Base-by-base conservation (phyloP, 768 basidiomycete species). In the Kwoniella dejecticola region DNA sequence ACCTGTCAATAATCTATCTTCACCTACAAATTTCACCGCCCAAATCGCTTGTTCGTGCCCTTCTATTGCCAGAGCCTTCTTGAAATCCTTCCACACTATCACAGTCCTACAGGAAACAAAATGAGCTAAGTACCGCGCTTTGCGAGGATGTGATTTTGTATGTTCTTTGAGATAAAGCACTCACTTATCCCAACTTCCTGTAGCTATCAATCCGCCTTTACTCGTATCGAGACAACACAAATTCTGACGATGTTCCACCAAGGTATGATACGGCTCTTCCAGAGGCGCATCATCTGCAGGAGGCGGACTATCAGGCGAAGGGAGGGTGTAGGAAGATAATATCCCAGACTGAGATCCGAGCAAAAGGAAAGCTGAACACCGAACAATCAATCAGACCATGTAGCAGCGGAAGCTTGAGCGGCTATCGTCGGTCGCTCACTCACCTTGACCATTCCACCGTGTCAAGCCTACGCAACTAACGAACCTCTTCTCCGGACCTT, bases 151-250 rank as follows among this genome's bases (percentile, higher is more conserved):
- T n/a, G n/a, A n/a, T n/a, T n/a, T n/a, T n/a, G n/a, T n/a, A n/a
- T 1, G 95, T 91, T 76, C 94, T 97, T 72, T 46, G 26, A 17
- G 42, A 41, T 33, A 24, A 26, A 46, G 38, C 2, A 70, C 81
- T 66, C 57, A 95, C 95, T 84, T 89, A 81, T 98, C 96, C 96
- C 96, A 99, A 42, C 91, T 95, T 19, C 96, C 96, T 7, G 91
- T 94, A 59, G 96, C 86, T 62, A 98, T 87, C 50, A 85, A 82
- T 15, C 91, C 90, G 48, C 83, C 83, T 8, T 84, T 79, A 10
- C 85, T 85, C 3, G 86, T 84, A 71, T 90, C 84, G 57, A 99
- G 81, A 21, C 90, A 84, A 78, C 94, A 98, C 33, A 98, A 85
- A 75, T 98, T 98, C 47, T 88, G 87, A 12, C 86, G 85, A 78